Base-by-base conservation (phyloP, 805 yeast species). In the Metschnikowia cubensis region DNA sequence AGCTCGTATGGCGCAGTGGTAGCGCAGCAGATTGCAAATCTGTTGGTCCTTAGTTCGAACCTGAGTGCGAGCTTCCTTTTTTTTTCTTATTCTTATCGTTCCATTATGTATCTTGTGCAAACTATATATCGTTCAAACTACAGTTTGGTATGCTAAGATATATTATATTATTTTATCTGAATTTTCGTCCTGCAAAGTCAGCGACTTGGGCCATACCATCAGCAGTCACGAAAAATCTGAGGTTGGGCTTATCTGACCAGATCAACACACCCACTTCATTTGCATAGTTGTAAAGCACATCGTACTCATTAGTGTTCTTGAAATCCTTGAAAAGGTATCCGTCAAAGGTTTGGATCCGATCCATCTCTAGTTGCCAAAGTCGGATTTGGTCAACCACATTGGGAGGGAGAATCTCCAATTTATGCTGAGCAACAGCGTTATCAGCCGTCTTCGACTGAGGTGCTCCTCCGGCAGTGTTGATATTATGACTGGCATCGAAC, bases 11-110 rank as follows among this genome's bases (percentile, higher is more conserved):
- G 95, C 94, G 90, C 91, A 87, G 94, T 84, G 94, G 96, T 87
- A 87, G 92, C 91, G 95, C 94, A 86, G 90, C 89, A 85, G 96
- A 88, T 88, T 88, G 95, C 96, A 88, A 87, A 87, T 88, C 96
- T 86, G 87, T 84, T 86, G 95, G 96, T 88, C 94, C 90, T 85
- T 82, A 85, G 96, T 88, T 88, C 96, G 84, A 88, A 69, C 83
- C 96, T 85, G 95, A 85, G 89, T 79, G 84, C 85, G 81, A 84
- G 89, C 94, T 52, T 20, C 6, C 2, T 85, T 54, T 48, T 54
- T 63, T 70, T 20, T 13, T 21, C 14, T 22, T 29, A n/a, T n/a
- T n/a, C n/a, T 15, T 11, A 3, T 20, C 14, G 14, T 4, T 25
- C 11, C 11, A 10, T 8, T 4, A 8, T 25, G 29, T 25, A 8